phyloP scores from a whole-genome alignment of 164 flowering plant genomes.

The Stephania cephalantha region DNA sequence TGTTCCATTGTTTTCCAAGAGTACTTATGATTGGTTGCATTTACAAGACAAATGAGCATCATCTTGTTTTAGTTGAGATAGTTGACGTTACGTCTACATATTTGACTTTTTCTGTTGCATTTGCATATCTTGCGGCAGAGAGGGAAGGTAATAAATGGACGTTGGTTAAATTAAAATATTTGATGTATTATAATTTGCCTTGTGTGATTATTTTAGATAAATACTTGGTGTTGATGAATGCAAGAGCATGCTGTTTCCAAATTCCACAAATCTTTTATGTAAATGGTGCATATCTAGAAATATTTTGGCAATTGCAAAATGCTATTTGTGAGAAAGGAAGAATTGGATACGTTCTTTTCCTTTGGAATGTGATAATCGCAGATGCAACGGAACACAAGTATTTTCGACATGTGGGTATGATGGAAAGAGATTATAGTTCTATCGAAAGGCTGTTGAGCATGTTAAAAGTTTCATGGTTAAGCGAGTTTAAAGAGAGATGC shows the following conservation, averaged over 20 bases:
- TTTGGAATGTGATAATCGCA: neutral
- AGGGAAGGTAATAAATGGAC: constrained; percentile 3
- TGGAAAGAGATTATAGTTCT: neutral
- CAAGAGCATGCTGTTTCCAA: neutral
- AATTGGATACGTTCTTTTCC: neutral
- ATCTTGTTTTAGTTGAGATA: neutral
- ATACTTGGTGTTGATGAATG: neutral
- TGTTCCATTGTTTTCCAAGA: constrained; percentile 2
- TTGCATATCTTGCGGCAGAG: neutral
- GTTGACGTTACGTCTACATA: constrained; percentile 5
- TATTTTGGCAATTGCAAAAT: constrained; percentile 1
- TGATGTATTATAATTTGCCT: neutral
- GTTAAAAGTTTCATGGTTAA: constrained; percentile 4
- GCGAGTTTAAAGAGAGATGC: neutral
- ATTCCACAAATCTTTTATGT: constrained; percentile 3
- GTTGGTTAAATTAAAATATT: neutral
- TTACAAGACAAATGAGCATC: constrained; percentile 1
- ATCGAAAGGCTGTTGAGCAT: neutral
- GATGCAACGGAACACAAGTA: neutral
- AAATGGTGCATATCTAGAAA: neutral
- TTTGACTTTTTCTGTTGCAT: constrained; percentile 2
- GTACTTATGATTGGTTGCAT: constrained; percentile 7
- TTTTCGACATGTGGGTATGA: neutral
- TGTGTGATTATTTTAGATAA: neutral
- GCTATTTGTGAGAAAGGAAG: neutral